Conservation (phyloP, 805 yeast species). For the Dipodascus geniculatus region DNA sequence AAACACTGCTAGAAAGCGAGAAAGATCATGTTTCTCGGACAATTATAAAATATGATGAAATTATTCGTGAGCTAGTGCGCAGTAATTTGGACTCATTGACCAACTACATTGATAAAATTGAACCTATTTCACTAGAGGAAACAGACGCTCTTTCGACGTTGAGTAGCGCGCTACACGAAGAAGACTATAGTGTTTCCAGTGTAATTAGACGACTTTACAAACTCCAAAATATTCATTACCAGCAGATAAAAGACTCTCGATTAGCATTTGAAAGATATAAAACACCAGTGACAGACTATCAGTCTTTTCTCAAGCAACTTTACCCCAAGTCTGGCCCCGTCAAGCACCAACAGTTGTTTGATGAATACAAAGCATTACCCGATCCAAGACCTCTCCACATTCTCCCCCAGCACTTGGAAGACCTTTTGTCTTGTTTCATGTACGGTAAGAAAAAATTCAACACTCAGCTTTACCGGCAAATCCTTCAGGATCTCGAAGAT, state of each 20-base stretch:
- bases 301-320: constrained; percentile 15
- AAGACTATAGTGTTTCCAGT: not conserved
- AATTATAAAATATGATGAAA: not conserved
- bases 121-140: not conserved
- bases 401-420: constrained; percentile 23
- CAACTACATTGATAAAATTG: not conserved
- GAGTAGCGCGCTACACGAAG: not conserved
- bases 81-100: not conserved
- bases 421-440: constrained; percentile 17
- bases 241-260: constrained; percentile 6
- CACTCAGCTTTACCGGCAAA: constrained; percentile 8
- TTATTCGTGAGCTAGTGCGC: not conserved
- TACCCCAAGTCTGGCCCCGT: constrained; percentile 6
- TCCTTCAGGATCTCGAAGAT: constrained; percentile 18
- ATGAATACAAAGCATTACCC: constrained; percentile 23
- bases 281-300: constrained; percentile 13
- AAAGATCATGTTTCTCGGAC: no score
- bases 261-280: constrained; percentile 5
- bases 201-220: constrained; percentile 2
- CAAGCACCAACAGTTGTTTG: constrained; percentile 12
- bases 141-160: not conserved
- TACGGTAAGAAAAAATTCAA: not conserved
- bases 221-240: constrained; percentile 7
- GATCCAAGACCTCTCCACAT: constrained; percentile 25
- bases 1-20: no score